Conservation (phyloP, 2,329 filamentous ascomycete species). For the Ciborinia camelliae region DNA sequence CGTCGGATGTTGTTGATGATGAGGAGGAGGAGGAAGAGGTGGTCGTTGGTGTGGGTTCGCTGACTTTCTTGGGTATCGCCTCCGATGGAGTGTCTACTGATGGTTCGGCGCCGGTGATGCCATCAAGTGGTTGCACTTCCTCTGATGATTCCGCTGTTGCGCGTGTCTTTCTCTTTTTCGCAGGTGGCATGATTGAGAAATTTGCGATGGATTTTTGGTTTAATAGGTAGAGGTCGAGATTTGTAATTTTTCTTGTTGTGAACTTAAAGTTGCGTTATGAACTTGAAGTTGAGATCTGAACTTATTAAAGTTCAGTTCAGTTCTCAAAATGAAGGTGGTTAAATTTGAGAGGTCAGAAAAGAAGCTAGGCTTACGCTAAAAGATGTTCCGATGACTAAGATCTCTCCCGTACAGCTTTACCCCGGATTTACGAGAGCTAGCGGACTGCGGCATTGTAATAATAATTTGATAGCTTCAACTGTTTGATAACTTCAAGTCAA, state of each 20-base stretch:
- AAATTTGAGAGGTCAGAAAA: background rate
- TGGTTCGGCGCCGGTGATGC: conserved; percentile 14
- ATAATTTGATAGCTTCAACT: background rate
- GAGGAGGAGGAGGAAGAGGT: conserved; percentile 23
- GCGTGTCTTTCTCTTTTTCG: conserved; percentile 47
- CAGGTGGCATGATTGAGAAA: conserved; percentile 41
- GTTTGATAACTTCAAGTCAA: too few relatives aligned
- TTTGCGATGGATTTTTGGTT: background rate
- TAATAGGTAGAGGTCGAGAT: conserved; percentile 1
- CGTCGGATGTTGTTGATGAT: conserved; percentile 29
- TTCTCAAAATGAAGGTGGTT: too few relatives aligned
- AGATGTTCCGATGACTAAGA: conserved; percentile 6
- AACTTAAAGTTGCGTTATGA: background rate
- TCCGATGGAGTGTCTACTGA: conserved; percentile 20
- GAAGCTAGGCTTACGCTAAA: background rate
- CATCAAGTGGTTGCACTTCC: conserved; percentile 11
- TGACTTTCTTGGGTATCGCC: background rate
- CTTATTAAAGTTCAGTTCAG: too few relatives aligned
- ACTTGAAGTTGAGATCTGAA: background rate
- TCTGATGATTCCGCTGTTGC: conserved; percentile 29
- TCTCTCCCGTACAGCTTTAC: background rate
- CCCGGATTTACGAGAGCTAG: conserved; percentile 13
- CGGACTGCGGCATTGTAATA: background rate
- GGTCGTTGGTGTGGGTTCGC: background rate
- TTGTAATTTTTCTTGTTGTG: conserved; percentile 14